Evolutionary conservation across 192 early-diverging fungal genomes (phyloP).

Genomic region (Cetraspora pellucida): DNA sequence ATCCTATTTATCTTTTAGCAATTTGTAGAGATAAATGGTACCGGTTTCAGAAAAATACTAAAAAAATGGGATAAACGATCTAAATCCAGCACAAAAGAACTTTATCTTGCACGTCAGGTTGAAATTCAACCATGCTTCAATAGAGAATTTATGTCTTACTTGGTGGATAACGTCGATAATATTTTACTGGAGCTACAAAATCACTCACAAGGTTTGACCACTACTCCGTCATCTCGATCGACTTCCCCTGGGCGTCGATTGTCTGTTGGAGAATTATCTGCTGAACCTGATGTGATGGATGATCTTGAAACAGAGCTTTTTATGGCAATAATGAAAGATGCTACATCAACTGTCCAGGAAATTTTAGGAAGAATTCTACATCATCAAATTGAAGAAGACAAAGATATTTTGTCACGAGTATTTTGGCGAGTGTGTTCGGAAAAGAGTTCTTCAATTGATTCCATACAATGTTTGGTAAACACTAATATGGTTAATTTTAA

Average conservation of each 20-base stretch:
- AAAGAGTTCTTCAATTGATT: conserved; percentile 44
- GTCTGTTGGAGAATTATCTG: conserved; percentile 32
- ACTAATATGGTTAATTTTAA: conserved; percentile 74
- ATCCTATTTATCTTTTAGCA: conserved; percentile 54
- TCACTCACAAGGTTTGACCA: conserved; percentile 47
- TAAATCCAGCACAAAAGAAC: conserved; percentile 95
- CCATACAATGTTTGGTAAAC: conserved; percentile 64
- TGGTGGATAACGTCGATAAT: conserved; percentile 80
- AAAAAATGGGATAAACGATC: conserved; percentile 99
- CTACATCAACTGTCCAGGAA: conserved; percentile 51
- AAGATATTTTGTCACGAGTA: conserved; percentile 66
- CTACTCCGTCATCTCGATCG: conserved; percentile 39
- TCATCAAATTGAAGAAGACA: conserved; percentile 53
- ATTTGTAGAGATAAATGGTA: conserved; percentile 96
- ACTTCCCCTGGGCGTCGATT: conserved; percentile 38
- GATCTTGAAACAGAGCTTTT: conserved; percentile 63
- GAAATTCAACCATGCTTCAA: conserved; percentile 99
- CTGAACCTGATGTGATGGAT: conserved; percentile 51
- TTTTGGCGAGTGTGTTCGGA: conserved; percentile 76
- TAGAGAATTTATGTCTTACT: conserved; percentile 84
- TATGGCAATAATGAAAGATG: conserved; percentile 52
- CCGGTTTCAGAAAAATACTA: conserved; percentile 97
- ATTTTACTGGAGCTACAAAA: conserved; percentile 79
- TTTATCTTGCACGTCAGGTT: conserved; percentile 95
- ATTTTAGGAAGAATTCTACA: conserved; percentile 53